Evolutionary conservation across 202 grass and related monocot genomes (phyloP).

Genomic region (Schoenoplectus tabernaemontani): DNA sequence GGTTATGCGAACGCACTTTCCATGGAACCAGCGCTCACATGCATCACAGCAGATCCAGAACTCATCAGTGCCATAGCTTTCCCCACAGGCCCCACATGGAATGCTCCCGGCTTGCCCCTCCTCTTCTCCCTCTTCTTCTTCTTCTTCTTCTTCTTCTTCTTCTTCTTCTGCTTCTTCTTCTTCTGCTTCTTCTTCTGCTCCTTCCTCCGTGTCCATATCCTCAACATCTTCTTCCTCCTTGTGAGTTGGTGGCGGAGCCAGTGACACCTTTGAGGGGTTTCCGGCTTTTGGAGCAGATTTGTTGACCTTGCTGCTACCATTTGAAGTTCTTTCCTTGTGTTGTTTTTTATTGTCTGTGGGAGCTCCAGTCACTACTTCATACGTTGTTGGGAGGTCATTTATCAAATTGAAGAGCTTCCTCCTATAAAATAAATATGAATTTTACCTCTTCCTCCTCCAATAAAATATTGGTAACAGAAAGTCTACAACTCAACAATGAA

Average conservation of each 20-base stretch:
- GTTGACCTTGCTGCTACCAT: constrained; percentile 26
- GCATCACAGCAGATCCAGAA: constrained; percentile 67
- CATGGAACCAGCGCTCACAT: constrained; percentile 73
- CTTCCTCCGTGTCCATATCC: not conserved
- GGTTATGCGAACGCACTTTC: constrained; percentile 53
- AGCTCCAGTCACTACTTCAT: constrained; percentile 39
- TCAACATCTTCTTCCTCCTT: constrained; percentile 11
- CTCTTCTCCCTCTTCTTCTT: constrained; percentile 8
- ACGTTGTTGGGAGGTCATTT: constrained; percentile 49
- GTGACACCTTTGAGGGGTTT: not conserved
- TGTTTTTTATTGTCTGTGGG: constrained; percentile 17
- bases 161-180: too few relatives aligned
- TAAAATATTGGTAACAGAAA: not conserved
- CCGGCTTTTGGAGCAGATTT: constrained; percentile 36
- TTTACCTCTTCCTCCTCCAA: not conserved
- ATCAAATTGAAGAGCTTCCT: constrained; percentile 52
- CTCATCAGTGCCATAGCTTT: constrained; percentile 19
- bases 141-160: too few relatives aligned
- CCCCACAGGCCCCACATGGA: constrained; percentile 35
- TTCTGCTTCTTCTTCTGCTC: constrained; percentile 1
- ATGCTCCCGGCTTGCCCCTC: constrained; percentile 20
- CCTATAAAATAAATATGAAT: constrained; percentile 37
- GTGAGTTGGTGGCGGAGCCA: not conserved
- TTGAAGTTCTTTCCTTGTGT: constrained; percentile 22
- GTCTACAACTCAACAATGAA: not conserved